These are phyloP conservation scores for Fusarium anguioides DNA, from an alignment of 2,329 filamentous ascomycete species.

Conservation along the genomic window DNA sequence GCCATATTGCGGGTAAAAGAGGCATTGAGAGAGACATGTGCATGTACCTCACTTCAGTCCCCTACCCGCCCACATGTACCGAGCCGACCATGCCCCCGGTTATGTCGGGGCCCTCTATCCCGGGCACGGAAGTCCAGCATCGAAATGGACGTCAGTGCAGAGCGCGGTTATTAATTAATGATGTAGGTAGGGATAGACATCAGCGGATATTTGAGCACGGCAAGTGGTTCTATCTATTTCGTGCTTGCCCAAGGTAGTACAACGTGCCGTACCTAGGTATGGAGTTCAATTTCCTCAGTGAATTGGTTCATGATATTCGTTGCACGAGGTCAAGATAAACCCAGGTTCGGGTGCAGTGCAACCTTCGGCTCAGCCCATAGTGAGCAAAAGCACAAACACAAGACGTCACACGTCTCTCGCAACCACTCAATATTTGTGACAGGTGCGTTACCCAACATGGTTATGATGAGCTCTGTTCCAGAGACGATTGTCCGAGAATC, in stretches of 20 bases:
- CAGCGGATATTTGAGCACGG: not conserved
- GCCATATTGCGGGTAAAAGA: constrained; percentile 30
- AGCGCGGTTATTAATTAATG: constrained; percentile 11
- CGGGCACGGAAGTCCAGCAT: constrained; percentile 17
- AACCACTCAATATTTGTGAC: constrained; percentile 13
- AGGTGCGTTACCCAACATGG: not conserved
- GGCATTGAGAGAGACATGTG: constrained; percentile 22
- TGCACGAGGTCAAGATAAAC: constrained; percentile 11
- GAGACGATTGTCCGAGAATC: not conserved
- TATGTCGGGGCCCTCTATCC: constrained; percentile 25
- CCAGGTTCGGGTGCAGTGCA: constrained; percentile 19
- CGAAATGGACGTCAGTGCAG: constrained; percentile 18
- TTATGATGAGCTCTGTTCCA: constrained; percentile 3
- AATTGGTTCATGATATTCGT: not conserved
- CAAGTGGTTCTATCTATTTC: no score
- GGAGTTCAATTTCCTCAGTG: not conserved
- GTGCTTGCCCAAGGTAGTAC: no score
- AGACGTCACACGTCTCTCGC: constrained; percentile 30
- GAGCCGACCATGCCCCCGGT: constrained; percentile 20
- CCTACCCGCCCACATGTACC: constrained; percentile 20
- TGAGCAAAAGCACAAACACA: constrained; percentile 23
- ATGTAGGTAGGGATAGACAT: not conserved
- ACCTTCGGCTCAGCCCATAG: constrained; percentile 23
- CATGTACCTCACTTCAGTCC: not conserved
- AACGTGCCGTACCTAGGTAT: no score